A percentile compares a stretch with the other conserved stretches of the same genome.
These are phyloP conservation scores for Physaria fendleri DNA, from an alignment of 345 rosid genomes.

Conservation along the genomic window DNA sequence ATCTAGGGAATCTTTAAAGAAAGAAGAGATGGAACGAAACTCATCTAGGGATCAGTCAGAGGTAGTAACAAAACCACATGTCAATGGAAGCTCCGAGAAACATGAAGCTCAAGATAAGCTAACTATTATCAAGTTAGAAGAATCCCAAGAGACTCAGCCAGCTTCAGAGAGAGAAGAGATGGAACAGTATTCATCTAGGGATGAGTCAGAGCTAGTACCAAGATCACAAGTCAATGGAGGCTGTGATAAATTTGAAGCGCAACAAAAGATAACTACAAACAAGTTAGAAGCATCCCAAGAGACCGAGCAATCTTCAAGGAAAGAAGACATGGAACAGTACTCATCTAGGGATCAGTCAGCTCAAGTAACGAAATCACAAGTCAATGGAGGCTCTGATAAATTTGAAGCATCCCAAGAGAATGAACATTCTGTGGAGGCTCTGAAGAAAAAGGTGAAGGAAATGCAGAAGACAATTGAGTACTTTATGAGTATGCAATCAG, in stretches of 20 bases:
- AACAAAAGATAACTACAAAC: not conserved
- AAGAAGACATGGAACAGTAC: not conserved
- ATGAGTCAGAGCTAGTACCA: not conserved
- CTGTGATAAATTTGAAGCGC: not conserved
- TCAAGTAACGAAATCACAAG: constrained; percentile 1
- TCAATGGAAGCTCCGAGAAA: too few relatives aligned
- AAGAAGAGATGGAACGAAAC: too few relatives aligned
- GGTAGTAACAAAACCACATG: too few relatives aligned
- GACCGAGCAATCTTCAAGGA: not conserved
- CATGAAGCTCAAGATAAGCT: not conserved
- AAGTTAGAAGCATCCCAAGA: not conserved
- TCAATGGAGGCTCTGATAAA: not conserved
- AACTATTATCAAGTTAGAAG: not conserved
- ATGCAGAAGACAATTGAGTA: constrained; percentile 53
- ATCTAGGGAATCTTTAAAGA: too few relatives aligned
- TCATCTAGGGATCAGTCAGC: not conserved
- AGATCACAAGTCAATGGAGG: not conserved
- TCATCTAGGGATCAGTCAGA: too few relatives aligned
- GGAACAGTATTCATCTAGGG: not conserved
- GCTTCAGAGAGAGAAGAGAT: constrained; percentile 4
- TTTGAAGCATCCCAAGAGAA: too few relatives aligned
- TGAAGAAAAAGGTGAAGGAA: constrained; percentile 55
- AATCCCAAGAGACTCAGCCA: constrained; percentile 1
- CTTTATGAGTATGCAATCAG: constrained; percentile 38
- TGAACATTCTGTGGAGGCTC: too few relatives aligned